Evolutionary conservation across 805 yeast genomes (phyloP).

Genomic region (Debaryomyces maramus): DNA sequence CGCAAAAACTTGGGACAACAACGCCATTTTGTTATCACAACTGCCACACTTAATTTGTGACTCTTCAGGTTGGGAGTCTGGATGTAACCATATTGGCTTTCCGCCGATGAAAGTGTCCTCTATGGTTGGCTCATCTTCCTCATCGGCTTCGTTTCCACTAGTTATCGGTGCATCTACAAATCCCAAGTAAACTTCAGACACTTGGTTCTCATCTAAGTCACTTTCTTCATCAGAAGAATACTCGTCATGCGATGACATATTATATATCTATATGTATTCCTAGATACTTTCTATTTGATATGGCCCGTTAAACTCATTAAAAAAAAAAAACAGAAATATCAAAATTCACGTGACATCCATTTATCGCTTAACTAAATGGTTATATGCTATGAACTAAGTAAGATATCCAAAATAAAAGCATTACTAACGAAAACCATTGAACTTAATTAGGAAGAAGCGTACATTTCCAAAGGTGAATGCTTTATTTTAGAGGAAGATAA

Average conservation of each 20-base stretch:
- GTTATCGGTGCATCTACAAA: constrained; percentile 60
- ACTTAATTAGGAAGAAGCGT: no score
- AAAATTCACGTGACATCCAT: background rate
- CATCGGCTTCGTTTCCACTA: constrained; percentile 41
- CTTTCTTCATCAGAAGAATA: constrained; percentile 57
- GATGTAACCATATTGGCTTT: constrained; percentile 61
- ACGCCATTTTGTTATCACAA: constrained; percentile 62
- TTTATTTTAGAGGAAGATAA: no score
- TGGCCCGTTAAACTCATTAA: background rate
- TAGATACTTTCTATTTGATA: background rate
- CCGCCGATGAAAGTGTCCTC: constrained; percentile 86
- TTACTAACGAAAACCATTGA: no score
- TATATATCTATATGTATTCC: background rate
- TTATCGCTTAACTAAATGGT: no score
- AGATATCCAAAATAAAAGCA: no score
- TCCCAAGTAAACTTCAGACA: constrained; percentile 55
- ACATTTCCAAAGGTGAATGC: no score
- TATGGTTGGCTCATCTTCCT: constrained; percentile 32
- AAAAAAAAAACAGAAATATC: background rate
- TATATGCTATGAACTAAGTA: no score
- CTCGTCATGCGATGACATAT: constrained; percentile 43
- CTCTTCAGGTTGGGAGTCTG: constrained; percentile 54
- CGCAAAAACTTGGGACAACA: constrained; percentile 77
- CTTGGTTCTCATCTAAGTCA: constrained; percentile 25
- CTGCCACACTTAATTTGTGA: constrained; percentile 60